phyloP scores from a whole-genome alignment of 306 rosid genomes.

The Lathyrus oleraceus region DNA sequence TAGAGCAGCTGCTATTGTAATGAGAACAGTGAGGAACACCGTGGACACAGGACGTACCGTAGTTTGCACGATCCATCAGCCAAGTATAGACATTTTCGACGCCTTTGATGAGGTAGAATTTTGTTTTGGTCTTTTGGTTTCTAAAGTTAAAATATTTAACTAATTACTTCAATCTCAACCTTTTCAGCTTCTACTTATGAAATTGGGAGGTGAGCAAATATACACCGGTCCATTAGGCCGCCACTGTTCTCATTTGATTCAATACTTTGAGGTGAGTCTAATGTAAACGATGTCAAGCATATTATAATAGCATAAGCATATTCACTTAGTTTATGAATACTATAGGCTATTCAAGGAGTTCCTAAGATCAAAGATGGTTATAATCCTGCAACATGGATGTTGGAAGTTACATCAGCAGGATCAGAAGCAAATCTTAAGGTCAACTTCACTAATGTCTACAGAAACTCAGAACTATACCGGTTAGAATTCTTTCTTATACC shows the following conservation, averaged over 20 bases:
- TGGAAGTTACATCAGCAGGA: conserved; percentile 78
- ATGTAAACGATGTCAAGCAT: conserved; percentile 19
- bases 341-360: conserved; percentile 70
- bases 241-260: conserved; percentile 58
- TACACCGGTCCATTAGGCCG: conserved; percentile 76
- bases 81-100: conserved; percentile 92
- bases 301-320: background rate
- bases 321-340: conserved; percentile 16
- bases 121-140: background rate
- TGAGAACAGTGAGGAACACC: conserved; percentile 93
- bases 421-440: conserved; percentile 64
- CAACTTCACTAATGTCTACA: conserved; percentile 51
- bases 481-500: conserved; percentile 23
- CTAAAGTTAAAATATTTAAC: background rate
- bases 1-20: conserved; percentile 92
- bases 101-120: conserved; percentile 86
- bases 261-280: conserved; percentile 73
- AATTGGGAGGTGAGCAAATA: conserved; percentile 82
- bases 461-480: conserved; percentile 46
- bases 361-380: conserved; percentile 71
- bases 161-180: background rate
- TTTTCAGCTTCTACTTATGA: conserved; percentile 73
- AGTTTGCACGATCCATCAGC: conserved; percentile 96
- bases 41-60: conserved; percentile 93
- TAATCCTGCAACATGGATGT: conserved; percentile 95